Conservation (phyloP, 1,284 basidiomycete species). For the Schizopora paradoxa region DNA sequence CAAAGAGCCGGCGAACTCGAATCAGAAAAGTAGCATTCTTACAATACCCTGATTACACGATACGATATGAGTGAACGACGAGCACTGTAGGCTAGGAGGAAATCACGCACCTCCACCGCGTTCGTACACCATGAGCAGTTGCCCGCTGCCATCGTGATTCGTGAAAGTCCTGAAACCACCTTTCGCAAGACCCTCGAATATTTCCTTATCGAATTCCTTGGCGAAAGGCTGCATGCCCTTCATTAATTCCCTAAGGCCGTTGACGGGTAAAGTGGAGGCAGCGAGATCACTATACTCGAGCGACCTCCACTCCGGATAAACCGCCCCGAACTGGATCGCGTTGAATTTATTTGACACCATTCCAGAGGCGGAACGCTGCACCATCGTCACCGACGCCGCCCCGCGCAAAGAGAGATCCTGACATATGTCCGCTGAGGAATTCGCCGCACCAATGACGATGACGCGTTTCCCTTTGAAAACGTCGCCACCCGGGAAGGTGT, state of each 20-base stretch:
- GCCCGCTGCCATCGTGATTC: slow-evolving; percentile 28
- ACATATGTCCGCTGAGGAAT: slow-evolving; percentile 35
- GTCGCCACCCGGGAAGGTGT: slow-evolving; percentile 26
- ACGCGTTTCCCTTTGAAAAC: slow-evolving; percentile 30
- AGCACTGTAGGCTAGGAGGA: no score
- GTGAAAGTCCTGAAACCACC: slow-evolving; percentile 36
- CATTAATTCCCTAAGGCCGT: slow-evolving; percentile 32
- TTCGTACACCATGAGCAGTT: slow-evolving; percentile 25
- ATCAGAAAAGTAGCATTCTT: not conserved
- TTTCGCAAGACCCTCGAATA: slow-evolving; percentile 32
- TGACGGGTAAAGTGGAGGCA: slow-evolving; percentile 35
- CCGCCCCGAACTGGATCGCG: slow-evolving; percentile 21
- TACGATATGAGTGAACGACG: slow-evolving; percentile 6
- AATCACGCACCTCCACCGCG: slow-evolving; percentile 27
- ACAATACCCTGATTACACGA: slow-evolving; percentile 6
- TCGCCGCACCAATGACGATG: slow-evolving; percentile 38
- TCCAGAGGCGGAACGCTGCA: slow-evolving; percentile 35
- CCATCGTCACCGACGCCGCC: slow-evolving; percentile 33
- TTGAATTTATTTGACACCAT: slow-evolving; percentile 28
- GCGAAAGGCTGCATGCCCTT: slow-evolving; percentile 25
- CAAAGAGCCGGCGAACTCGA: not conserved
- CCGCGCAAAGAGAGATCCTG: slow-evolving; percentile 31
- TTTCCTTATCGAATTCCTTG: slow-evolving; percentile 28
- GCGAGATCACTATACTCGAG: slow-evolving; percentile 42
- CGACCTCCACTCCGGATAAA: slow-evolving; percentile 39